phyloP scores from a whole-genome alignment of 192 early-diverging fungal species.

The Jimgerdemannia flammicorona region DNA sequence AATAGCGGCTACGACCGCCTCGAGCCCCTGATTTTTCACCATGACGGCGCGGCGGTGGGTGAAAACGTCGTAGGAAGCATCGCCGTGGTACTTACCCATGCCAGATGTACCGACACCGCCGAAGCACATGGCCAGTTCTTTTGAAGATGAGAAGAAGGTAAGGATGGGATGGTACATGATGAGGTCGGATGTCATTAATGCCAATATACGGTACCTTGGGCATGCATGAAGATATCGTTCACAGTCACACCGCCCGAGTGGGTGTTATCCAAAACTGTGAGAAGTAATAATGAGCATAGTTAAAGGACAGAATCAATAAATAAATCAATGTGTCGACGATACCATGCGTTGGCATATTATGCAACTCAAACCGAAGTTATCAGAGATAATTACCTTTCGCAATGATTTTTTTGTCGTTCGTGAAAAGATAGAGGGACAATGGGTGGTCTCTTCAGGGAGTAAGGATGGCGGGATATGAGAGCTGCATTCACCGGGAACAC shows the following conservation, averaged over 20 bases:
- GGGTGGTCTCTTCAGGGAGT: constrained; percentile 53
- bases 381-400: constrained; percentile 38
- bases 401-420: constrained; percentile 38
- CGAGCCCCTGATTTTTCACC: constrained; percentile 36
- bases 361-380: too few species aligned
- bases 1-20: constrained; percentile 7
- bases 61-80: constrained; percentile 72
- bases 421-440: constrained; percentile 78
- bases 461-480: too few species aligned
- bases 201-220: constrained; percentile 35
- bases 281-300: too few species aligned
- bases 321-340: too few species aligned
- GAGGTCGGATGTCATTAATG: too few species aligned
- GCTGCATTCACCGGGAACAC: too few species aligned
- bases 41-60: constrained; percentile 70
- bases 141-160: too few species aligned
- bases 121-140: constrained; percentile 34
- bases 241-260: constrained; percentile 72
- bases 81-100: constrained; percentile 82
- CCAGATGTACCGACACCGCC: constrained; percentile 87
- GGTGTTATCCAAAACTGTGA: constrained; percentile 55
- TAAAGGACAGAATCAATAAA: too few species aligned
- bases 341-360: too few species aligned
- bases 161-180: too few species aligned
- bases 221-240: constrained; percentile 81